phyloP scores from a whole-genome alignment of 768 basidiomycete genomes.

The Leccinum fibrillosum region DNA sequence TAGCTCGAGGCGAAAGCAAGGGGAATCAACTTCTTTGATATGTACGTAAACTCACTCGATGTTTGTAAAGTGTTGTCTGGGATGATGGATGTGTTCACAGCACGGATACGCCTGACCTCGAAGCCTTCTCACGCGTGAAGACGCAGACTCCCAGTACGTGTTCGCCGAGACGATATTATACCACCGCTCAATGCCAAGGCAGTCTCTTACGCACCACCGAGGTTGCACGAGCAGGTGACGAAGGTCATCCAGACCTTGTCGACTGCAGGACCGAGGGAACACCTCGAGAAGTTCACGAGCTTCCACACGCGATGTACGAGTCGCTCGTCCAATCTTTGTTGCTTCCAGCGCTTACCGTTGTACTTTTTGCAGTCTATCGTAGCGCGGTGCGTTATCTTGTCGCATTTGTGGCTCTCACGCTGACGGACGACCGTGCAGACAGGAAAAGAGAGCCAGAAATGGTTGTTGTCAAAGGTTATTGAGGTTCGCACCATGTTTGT shows the following conservation, averaged over 20 bases:
- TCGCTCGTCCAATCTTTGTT: not conserved
- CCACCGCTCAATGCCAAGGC: constrained; percentile 4
- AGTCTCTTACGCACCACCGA: constrained; percentile 58
- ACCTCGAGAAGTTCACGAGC: constrained; percentile 63
- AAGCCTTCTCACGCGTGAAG: constrained; percentile 37
- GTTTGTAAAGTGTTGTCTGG: not conserved
- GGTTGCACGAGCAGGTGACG: constrained; percentile 55
- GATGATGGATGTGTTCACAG: constrained; percentile 35
- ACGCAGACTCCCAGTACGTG: constrained; percentile 38
- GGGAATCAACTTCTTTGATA: constrained; percentile 83
- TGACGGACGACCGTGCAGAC: constrained; percentile 41
- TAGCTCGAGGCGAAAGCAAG: constrained; percentile 76
- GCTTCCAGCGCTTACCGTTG: not conserved
- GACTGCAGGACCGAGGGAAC: constrained; percentile 58
- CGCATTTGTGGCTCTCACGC: constrained; percentile 7
- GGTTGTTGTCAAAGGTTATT: constrained; percentile 66
- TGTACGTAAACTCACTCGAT: constrained; percentile 44
- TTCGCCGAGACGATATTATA: not conserved
- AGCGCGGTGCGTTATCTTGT: constrained; percentile 53
- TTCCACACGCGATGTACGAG: constrained; percentile 71
- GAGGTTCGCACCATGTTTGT: constrained; percentile 42
- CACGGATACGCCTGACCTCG: constrained; percentile 71
- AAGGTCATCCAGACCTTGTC: constrained; percentile 66
- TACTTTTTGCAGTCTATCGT: constrained; percentile 56
- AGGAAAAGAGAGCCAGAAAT: constrained; percentile 72